Evolutionary conservation across 2,329 filamentous ascomycete species (phyloP), one percentile per base, ranked within the genome.

Genomic region (Elsinoe ampelina): DNA sequence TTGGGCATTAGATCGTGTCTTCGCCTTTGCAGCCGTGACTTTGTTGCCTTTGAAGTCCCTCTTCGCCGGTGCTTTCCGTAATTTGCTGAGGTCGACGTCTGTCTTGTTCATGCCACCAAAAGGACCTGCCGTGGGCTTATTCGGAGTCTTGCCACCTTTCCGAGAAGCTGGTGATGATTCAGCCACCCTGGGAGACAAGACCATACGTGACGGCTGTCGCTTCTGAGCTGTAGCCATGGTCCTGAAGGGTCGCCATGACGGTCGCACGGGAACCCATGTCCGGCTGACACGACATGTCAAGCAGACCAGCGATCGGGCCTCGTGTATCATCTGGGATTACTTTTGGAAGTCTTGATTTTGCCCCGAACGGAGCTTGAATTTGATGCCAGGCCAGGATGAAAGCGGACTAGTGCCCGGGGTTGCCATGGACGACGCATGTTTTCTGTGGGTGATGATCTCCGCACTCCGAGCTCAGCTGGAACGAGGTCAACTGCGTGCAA

Each of bases 91-190:
- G 10, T 71, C 70, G 11, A 76, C 75, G 36, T 73, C 68, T 8
- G 71, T 80, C 63, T 75, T 69, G 60, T 84, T 84, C 80, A 83
- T 82, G 7, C 73, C 79, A 15, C 75, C 77, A 65, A 81, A 84
- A 1, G 82, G 81, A 4, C 78, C 77, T 2, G 81, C 73, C 56
- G 70, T 69, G 50, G 72, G 71, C 57, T 73, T 71, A 42, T 69
- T 57, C 7, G 66, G 60, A 2, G 73, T 72, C 59, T 67, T 71
- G 39, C 68, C 68, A 42, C 66, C 72, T 56, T 64, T 60, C 39
- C 61, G 50, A 43, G 59, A 55, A 48, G 58, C 58, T 47, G 47
- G 64, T 26, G 69, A 60, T 58, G 62, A 62, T 48, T 69, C 68
- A 7, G 67, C 68, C 56, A 76, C 75, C 60, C 68, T 68, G 41